Evolutionary conservation across 257 asterid genomes (phyloP).

Genomic region (Solanum ossicruentum): DNA sequence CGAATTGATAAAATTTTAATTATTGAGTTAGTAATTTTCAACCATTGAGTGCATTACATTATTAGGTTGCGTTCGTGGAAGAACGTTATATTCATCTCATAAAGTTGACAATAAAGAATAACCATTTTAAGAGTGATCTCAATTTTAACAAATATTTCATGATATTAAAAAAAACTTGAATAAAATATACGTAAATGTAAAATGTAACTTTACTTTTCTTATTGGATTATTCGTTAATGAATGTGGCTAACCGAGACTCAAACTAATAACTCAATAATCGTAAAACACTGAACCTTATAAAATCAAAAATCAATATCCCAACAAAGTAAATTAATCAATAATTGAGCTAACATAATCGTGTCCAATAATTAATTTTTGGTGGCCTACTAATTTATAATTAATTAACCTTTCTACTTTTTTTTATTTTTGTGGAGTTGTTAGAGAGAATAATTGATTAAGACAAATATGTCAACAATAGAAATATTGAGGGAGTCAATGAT

Average conservation of each 20-base stretch:
- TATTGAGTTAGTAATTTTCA: neutral
- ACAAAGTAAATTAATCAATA: too few species aligned
- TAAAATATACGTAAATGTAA: too few species aligned
- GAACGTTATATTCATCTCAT: too few species aligned
- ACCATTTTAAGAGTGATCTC: too few species aligned
- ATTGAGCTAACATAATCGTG: neutral
- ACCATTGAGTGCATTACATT: too few species aligned
- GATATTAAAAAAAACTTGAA: too few species aligned
- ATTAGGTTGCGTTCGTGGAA: too few species aligned
- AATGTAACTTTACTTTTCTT: too few species aligned
- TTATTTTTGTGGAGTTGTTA: neutral
- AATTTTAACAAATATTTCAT: too few species aligned
- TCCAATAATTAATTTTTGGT: neutral
- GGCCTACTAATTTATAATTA: neutral
- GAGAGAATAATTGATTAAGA: neutral
- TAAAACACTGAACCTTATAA: neutral
- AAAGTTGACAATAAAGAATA: too few species aligned
- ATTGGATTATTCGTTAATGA: neutral
- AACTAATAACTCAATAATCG: neutral
- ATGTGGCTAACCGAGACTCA: too few species aligned
- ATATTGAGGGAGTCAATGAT: neutral
- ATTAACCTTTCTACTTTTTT: neutral
- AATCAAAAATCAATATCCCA: neutral
- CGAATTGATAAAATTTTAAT: neutral
- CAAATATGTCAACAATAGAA: neutral